Evolutionary conservation across 192 early-diverging fungal species (phyloP), one percentile per base, ranked within the genome.

Genomic region (Entomortierella chlamydospora): DNA sequence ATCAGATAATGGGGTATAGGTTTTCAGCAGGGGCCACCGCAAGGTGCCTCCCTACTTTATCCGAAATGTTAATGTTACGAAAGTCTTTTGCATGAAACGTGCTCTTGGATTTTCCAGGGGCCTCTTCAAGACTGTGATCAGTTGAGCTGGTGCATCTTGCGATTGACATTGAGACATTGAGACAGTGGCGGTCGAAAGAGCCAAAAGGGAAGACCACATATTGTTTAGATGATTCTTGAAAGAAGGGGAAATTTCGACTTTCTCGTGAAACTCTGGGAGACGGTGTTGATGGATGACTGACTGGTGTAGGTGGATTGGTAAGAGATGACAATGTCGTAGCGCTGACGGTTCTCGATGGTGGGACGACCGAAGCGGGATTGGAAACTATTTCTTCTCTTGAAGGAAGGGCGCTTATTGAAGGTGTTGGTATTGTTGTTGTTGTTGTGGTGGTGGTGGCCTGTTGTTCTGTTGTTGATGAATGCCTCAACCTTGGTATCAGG

Each of bases 11-110:
- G n/a, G 76, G 68, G 42, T 79, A 79, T 9, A 79, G 57, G 26
- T 79, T 66, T 51, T 66, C 68, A 4, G 68, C 68, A 0, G 76
- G 68, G 9, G 76, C 76, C 0, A 51, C 63, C 8, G 33, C 61
- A n/a, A 79, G 13, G 3, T 9, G 37, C 29, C 58, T 41, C 30
- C 54, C 72, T 56, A n/a, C 20, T 7, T 23, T 39, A 12, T 30
- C 9, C 8, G 49, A 22, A 29, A 12, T 20, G 25, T 49, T 61
- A 29, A 2, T 10, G 6, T 31, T 13, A 23, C 6, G n/a, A n/a
- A n/a, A n/a, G 34, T 37, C 10, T 4, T 10, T 37, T 4, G 10
- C 10, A 37, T 4, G 10, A 37, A 37, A 37, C 10, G 10, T 10
- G 10, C 34, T 10, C 34, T 37, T 4, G 10, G 10, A 37, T 7